Evolutionary conservation across 176 grass and related monocot genomes (phyloP).

Genomic region (Thinopyrum elongatum): DNA sequence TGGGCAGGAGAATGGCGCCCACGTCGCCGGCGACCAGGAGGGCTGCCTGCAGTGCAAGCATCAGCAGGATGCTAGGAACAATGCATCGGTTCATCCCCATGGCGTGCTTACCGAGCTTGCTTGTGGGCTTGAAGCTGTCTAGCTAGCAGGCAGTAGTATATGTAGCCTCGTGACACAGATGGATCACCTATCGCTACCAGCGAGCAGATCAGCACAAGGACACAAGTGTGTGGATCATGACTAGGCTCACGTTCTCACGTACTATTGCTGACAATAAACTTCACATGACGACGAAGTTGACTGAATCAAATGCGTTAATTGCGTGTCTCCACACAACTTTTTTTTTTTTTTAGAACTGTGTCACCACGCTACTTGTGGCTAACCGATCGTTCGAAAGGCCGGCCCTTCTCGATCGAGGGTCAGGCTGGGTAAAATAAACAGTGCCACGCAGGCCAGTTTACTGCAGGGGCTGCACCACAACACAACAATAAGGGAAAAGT

Average conservation of each 20-base stretch:
- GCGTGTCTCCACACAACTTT: background rate
- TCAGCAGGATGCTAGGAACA: background rate
- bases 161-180: background rate
- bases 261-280: no score
- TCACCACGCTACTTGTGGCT: background rate
- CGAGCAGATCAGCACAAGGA: no score
- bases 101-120: background rate
- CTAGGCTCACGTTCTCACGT: no score
- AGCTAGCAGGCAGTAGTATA: background rate
- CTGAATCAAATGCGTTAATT: background rate
- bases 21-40: background rate
- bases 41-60: background rate
- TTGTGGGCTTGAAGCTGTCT: background rate
- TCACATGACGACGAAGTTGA: no score
- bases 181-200: background rate
- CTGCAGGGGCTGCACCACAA: no score
- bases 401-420: background rate
- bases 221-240: no score
- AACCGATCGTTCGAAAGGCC: background rate
- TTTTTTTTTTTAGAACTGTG: no score
- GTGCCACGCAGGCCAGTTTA: no score
- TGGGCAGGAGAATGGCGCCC: background rate
- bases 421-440: no score
- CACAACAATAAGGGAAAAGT: no score
- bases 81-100: background rate